These are phyloP conservation scores for Heritiera fomes DNA, from an alignment of 345 rosid species.

Conservation along the genomic window DNA sequence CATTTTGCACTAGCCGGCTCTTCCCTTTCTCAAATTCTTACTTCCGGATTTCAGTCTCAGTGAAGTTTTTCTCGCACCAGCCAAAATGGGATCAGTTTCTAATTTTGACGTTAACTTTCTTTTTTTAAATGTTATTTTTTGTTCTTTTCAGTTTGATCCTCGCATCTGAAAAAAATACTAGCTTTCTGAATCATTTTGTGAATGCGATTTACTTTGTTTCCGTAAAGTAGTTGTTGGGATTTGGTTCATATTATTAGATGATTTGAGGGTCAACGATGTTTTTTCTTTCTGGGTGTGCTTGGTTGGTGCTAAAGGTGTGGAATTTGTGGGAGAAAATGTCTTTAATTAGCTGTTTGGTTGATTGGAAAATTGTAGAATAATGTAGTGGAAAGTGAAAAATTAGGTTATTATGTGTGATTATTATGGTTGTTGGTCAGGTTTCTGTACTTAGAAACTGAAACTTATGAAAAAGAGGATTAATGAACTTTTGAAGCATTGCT, in stretches of 20 bases:
- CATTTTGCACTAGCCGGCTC: conserved; percentile 4
- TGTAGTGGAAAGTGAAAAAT: not conserved
- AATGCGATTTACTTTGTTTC: not conserved
- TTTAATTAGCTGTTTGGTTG: not conserved
- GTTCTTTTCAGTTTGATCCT: not conserved
- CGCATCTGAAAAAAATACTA: conserved; percentile 1
- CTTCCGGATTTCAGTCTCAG: not conserved
- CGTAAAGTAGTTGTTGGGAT: not conserved
- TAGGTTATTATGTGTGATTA: not conserved
- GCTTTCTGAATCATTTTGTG: not conserved
- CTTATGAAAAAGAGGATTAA: not conserved
- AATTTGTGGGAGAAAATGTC: not conserved
- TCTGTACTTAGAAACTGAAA: not conserved
- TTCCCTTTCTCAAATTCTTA: not conserved
- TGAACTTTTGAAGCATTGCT: not conserved
- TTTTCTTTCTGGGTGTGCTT: not conserved
- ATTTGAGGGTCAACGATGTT: not conserved
- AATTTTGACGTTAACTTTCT: not conserved
- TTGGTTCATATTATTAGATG: not conserved
- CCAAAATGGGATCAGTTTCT: conserved; percentile 30
- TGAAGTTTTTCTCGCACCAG: not conserved
- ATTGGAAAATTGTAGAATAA: not conserved
- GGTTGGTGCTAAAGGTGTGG: not conserved
- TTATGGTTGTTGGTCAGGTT: not conserved
- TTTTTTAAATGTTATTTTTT: not conserved